phyloP scores from a whole-genome alignment of 176 grass and related monocot species.

The Carex pumila region DNA sequence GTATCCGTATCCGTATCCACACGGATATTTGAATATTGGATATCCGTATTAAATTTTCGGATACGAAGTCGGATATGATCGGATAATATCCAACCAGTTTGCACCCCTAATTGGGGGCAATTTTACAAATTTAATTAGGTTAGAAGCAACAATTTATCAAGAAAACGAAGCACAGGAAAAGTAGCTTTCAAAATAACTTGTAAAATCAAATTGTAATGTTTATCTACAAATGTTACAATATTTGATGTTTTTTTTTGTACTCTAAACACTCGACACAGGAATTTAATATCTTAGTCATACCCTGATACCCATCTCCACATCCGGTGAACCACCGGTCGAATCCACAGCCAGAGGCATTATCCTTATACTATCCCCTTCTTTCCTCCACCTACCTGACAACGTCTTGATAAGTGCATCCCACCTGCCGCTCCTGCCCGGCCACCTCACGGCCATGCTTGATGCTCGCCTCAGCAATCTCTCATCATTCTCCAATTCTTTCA shows the following conservation, averaged over 20 bases:
- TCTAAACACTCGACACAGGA: neutral
- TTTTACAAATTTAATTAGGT: neutral
- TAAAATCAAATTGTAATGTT: neutral
- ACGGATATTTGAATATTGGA: too few relatives aligned
- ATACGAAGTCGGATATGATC: too few relatives aligned
- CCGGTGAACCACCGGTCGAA: neutral
- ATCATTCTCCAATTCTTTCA: neutral
- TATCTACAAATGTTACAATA: neutral
- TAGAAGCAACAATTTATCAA: neutral
- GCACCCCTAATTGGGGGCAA: too few relatives aligned
- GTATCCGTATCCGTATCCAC: too few relatives aligned
- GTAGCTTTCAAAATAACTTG: neutral
- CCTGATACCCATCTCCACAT: conserved; percentile 3
- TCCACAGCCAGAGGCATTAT: neutral
- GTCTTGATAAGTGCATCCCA: conserved; percentile 13
- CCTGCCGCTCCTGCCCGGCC: neutral
- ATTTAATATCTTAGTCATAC: neutral
- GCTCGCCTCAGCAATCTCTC: neutral
- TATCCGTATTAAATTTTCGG: too few relatives aligned
- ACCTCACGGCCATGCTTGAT: neutral
- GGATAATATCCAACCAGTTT: too few relatives aligned
- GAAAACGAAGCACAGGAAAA: neutral
- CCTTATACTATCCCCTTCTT: conserved; percentile 17
- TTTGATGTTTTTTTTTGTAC: neutral
- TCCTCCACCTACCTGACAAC: conserved; percentile 5